Evolutionary conservation across 345 rosid species (phyloP).

Genomic region (Salix purpurea): DNA sequence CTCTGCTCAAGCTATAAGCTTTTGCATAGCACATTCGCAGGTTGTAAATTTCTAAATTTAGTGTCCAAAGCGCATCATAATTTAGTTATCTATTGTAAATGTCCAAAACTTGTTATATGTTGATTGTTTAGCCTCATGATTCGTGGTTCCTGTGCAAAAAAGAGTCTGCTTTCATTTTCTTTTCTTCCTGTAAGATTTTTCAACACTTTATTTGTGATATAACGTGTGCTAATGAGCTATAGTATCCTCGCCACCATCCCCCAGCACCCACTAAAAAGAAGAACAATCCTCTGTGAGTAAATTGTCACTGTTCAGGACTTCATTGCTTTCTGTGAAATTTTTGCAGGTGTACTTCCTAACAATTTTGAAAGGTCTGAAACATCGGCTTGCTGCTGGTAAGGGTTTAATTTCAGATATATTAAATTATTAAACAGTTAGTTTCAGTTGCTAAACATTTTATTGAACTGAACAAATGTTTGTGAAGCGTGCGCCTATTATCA

Average conservation of each 20-base stretch:
- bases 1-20: neutral
- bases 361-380: slow-evolving; percentile 77
- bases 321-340: slow-evolving; percentile 13
- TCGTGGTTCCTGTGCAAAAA: neutral
- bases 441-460: neutral
- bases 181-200: neutral
- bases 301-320: neutral
- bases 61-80: neutral
- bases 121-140: neutral
- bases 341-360: slow-evolving; percentile 81
- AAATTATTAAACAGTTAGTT: neutral
- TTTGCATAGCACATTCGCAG: slow-evolving; percentile 57
- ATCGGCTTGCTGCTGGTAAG: slow-evolving; percentile 93
- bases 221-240: too few relatives aligned
- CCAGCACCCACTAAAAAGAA: too few relatives aligned
- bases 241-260: too few relatives aligned
- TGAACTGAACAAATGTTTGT: neutral
- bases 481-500: neutral
- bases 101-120: neutral
- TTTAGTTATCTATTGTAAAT: neutral
- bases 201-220: too few relatives aligned
- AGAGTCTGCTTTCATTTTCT: neutral
- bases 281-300: too few relatives aligned
- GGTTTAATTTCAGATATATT: neutral
- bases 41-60: slow-evolving; percentile 23